These are phyloP conservation scores for Pythium chondricola DNA, from an alignment of 352 stramenopile species.

Conservation along the genomic window DNA sequence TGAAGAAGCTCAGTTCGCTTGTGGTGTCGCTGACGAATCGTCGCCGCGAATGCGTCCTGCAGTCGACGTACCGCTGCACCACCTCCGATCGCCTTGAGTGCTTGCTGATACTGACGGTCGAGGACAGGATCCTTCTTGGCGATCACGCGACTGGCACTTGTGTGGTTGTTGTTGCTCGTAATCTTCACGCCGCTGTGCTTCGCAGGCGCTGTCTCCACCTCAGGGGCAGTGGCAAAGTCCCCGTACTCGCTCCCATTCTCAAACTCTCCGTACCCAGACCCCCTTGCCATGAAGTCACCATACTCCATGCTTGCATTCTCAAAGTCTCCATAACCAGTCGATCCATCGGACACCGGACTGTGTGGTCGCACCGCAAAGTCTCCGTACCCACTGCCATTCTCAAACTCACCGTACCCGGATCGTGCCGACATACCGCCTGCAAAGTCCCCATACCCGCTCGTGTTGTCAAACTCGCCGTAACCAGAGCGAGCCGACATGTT, in stretches of 20 bases:
- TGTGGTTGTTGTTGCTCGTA: background rate
- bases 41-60: conserved; percentile 28
- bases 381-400: conserved; percentile 16
- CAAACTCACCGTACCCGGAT: conserved; percentile 24
- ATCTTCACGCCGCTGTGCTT: background rate
- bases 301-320: conserved; percentile 6
- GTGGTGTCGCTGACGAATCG: conserved; percentile 32
- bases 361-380: conserved; percentile 4
- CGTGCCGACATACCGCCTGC: conserved; percentile 3
- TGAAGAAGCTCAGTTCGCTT: conserved; percentile 47
- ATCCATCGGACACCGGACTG: background rate
- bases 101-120: conserved; percentile 35
- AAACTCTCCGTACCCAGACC: conserved; percentile 29
- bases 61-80: conserved; percentile 24
- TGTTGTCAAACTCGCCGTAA: conserved; percentile 25
- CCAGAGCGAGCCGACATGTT: conserved; percentile 5
- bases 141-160: background rate
- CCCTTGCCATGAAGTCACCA: conserved; percentile 8
- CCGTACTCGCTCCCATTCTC: conserved; percentile 21
- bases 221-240: conserved; percentile 4
- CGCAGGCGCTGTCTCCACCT: background rate
- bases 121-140: conserved; percentile 19
- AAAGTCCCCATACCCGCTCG: conserved; percentile 24
- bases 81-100: conserved; percentile 28
- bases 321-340: conserved; percentile 14